phyloP scores from a whole-genome alignment of 2,329 filamentous ascomycete species.

The Colletotrichum salicis region DNA sequence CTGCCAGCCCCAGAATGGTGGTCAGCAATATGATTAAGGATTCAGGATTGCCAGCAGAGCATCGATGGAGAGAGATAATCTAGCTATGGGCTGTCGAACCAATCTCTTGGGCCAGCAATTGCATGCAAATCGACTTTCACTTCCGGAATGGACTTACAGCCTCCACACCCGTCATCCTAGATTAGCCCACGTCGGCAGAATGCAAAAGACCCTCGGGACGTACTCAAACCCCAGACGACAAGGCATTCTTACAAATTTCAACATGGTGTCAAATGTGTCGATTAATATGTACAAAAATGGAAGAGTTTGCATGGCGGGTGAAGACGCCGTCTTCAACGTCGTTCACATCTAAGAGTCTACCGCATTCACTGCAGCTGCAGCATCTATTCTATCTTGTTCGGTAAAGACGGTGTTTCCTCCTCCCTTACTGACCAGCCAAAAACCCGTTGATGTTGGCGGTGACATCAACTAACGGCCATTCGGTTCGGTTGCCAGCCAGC shows the following conservation, averaged over 20 bases:
- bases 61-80: neutral
- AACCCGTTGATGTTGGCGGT: slow-evolving; percentile 20
- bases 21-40: neutral
- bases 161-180: neutral
- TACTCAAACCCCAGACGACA: neutral
- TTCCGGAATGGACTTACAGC: no score
- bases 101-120: neutral
- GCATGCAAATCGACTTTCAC: neutral
- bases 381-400: neutral
- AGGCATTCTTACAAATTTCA: neutral
- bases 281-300: neutral
- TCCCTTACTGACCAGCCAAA: neutral
- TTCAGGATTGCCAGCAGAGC: neutral
- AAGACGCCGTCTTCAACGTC: neutral
- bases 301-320: neutral
- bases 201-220: neutral
- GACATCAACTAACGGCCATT: slow-evolving; percentile 30
- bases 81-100: neutral
- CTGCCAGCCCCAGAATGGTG: neutral
- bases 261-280: neutral
- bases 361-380: neutral
- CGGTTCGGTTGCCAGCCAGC: slow-evolving; percentile 25
- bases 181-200: neutral
- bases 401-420: neutral
- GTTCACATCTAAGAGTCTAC: neutral